Percentiles rank a stretch among this genome's conserved stretches.
phyloP scores from a whole-genome alignment of 768 basidiomycete genomes.

The Leccinum disarticulatum region DNA sequence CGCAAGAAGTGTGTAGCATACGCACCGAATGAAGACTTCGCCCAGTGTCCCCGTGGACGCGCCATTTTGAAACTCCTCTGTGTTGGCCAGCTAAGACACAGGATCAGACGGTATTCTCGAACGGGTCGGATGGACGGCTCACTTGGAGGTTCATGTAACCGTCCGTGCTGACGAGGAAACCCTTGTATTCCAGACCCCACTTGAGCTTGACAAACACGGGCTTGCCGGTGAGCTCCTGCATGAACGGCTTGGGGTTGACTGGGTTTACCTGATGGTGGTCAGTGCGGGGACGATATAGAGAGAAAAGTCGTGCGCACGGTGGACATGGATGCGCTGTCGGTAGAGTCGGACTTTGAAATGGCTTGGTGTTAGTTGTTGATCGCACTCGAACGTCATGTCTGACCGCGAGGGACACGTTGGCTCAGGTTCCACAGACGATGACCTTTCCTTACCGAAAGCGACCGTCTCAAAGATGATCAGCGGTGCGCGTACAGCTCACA shows the following conservation, averaged over 20 bases:
- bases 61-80: constrained; percentile 96
- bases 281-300: constrained; percentile 52
- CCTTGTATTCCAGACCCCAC: constrained; percentile 99
- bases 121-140: not conserved
- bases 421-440: constrained; percentile 77
- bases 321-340: not conserved
- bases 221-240: constrained; percentile 98
- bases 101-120: not conserved
- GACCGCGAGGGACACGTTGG: constrained; percentile 80
- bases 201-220: constrained; percentile 93
- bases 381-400: constrained; percentile 58
- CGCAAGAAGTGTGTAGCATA: constrained; percentile 1
- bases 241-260: constrained; percentile 98
- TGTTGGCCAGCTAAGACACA: constrained; percentile 67
- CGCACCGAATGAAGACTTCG: constrained; percentile 96
- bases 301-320: constrained; percentile 36
- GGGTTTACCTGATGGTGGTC: constrained; percentile 71
- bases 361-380: not conserved
- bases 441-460: constrained; percentile 93
- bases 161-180: constrained; percentile 97
- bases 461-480: constrained; percentile 97
- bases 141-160: constrained; percentile 99
- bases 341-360: constrained; percentile 41
- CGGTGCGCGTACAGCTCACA: constrained; percentile 46
- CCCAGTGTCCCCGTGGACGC: constrained; percentile 95